Percentiles rank a stretch among this genome's conserved stretches.
Conservation (phyloP, 495 filamentous ascomycete genomes). For the Apiosordaria backusii region DNA sequence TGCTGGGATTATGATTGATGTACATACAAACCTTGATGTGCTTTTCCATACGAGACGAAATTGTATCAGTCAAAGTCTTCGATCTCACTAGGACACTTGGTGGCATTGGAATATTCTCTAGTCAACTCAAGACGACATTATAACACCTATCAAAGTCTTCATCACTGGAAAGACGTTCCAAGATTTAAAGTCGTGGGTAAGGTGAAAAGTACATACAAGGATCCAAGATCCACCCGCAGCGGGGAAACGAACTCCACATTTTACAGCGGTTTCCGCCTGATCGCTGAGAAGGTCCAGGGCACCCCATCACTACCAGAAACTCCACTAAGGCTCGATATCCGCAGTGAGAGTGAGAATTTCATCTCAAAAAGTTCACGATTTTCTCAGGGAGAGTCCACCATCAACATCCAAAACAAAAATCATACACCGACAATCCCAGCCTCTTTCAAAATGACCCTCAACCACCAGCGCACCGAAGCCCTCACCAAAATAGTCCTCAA, state of each 20-base stretch:
- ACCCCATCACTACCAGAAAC: neutral
- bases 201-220: too few relatives aligned
- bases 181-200: too few relatives aligned
- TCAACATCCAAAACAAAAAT: neutral
- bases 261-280: neutral
- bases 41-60: too few relatives aligned
- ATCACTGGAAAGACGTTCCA: too few relatives aligned
- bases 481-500: constrained; percentile 69
- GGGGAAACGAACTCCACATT: neutral
- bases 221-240: too few relatives aligned
- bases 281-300: neutral
- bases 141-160: too few relatives aligned
- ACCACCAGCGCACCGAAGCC: constrained; percentile 21
- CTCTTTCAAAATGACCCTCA: constrained; percentile 25
- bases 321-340: neutral
- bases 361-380: neutral
- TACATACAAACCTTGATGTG: too few relatives aligned
- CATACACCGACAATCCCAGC: neutral
- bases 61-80: too few relatives aligned
- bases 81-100: too few relatives aligned
- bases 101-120: too few relatives aligned
- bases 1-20: too few relatives aligned
- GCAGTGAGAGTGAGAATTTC: neutral
- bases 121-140: too few relatives aligned
- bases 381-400: neutral